phyloP scores from a whole-genome alignment of 345 rosid genomes.

The Syzygium jambos region DNA sequence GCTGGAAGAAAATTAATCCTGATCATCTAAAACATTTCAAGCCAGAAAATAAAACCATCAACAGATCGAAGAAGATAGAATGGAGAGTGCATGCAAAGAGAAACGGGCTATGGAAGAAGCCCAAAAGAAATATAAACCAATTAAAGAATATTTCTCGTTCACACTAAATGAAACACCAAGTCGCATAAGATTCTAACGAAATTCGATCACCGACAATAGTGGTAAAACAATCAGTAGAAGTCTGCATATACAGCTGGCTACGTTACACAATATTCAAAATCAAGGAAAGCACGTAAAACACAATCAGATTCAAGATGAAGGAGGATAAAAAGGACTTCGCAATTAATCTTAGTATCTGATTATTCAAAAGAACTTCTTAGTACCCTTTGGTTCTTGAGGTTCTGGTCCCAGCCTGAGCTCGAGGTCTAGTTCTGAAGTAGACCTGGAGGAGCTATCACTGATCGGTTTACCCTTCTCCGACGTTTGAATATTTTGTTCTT shows the following conservation, averaged over 20 bases:
- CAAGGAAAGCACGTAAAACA: not conserved
- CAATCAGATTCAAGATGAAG: not conserved
- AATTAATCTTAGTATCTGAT: not conserved
- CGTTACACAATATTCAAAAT: not conserved
- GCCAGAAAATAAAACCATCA: not conserved
- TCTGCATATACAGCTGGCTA: not conserved
- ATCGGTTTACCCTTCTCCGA: not conserved
- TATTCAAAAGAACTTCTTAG: conserved; percentile 33
- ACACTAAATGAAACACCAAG: not conserved
- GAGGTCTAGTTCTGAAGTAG: conserved; percentile 22
- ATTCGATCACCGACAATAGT: not conserved
- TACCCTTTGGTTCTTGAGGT: conserved; percentile 17
- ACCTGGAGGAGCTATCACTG: not conserved
- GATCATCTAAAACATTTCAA: not conserved
- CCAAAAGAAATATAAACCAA: not conserved
- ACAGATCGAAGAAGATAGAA: not conserved
- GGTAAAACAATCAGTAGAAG: not conserved
- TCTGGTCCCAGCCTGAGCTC: conserved; percentile 56
- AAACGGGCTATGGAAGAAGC: not conserved
- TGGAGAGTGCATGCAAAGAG: not conserved
- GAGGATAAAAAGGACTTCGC: not conserved
- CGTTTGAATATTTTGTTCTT: not conserved
- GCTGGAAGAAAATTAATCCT: not conserved
- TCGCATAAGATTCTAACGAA: not conserved
- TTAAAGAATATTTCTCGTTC: not conserved